Evolutionary conservation across 495 filamentous ascomycete species (phyloP), one percentile per base, ranked within the genome.

Genomic region (Talaromyces proteolyticus): DNA sequence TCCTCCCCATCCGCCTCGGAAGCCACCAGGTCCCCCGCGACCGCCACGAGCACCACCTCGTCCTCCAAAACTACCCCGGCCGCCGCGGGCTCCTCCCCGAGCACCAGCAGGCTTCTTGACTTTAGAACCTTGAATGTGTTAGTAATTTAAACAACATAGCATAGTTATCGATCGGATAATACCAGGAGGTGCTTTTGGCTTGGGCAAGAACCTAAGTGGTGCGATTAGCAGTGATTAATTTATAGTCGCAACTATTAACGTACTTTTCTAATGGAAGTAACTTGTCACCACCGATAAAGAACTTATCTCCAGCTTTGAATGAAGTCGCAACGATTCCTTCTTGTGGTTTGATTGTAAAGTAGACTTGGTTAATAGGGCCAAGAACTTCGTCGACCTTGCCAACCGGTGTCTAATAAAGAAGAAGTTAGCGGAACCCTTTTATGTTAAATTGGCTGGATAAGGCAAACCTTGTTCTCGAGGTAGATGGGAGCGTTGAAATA

Each of bases 401-500:
- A 55, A 81, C 78, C 44, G 75, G 69, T 44, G 77, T 80, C 77
- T 81, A 57, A 45, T 8, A 42, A 10, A 26, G 44, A 34, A 14
- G 38, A 34, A 47, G 60, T 60, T 17, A 53, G 39, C 37, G 21
- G 14, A 7, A 4, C 14, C 29, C 11, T 16, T 6, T 7, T 16
- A 21, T 19, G 37, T 11, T 23, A 16, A 16, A 43, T 39, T 20
- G 19, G 23, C 29, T 34, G 49, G 7, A 14, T 5, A 18, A 16
- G 12, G 57, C 63, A 49, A 61, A 88, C 88, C 81, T 96, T 97
- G 76, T 97, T 97, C 78, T 98, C 91, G 45, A 97, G 84, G 76
- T 91, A 98, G 61, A 97, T 95, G 45, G 89, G 90, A 36, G 94
- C 93, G 74, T 97, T 97, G 85, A 98, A 98, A 71, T 96, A 95